Evolutionary conservation across 2,329 filamentous ascomycete genomes (phyloP).

Genomic region (Plenodomus biglobosus): DNA sequence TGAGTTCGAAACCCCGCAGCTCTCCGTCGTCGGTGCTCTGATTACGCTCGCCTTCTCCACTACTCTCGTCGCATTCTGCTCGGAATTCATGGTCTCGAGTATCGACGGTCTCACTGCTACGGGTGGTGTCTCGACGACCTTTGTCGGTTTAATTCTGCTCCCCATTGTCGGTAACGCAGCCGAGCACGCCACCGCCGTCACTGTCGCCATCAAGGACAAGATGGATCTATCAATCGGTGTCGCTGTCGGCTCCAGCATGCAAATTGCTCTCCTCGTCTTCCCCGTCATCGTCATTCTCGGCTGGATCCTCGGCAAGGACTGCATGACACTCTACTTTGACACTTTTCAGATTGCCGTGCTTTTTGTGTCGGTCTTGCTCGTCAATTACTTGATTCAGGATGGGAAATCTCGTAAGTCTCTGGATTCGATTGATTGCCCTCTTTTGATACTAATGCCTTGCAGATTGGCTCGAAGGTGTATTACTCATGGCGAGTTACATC

Average conservation of each 20-base stretch:
- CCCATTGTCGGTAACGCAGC: conserved; percentile 68
- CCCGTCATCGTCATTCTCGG: conserved; percentile 63
- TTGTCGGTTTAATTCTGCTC: conserved; percentile 64
- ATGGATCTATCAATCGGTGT: conserved; percentile 70
- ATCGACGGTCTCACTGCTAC: conserved; percentile 58
- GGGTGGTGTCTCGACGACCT: conserved; percentile 57
- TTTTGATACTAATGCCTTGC: conserved; percentile 21
- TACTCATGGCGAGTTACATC: conserved; percentile 62
- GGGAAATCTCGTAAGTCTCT: conserved; percentile 53
- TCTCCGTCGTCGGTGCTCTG: conserved; percentile 72
- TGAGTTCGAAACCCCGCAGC: conserved; percentile 73
- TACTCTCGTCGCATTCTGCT: conserved; percentile 76
- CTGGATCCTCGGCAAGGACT: conserved; percentile 60
- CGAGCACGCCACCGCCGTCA: conserved; percentile 66
- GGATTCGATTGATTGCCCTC: neutral
- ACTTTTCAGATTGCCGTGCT: conserved; percentile 77
- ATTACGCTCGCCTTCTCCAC: conserved; percentile 72
- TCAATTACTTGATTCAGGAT: conserved; percentile 65
- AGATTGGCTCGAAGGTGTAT: conserved; percentile 62
- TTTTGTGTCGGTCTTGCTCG: conserved; percentile 58
- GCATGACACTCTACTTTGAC: conserved; percentile 80
- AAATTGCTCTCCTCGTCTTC: conserved; percentile 64
- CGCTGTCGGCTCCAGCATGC: conserved; percentile 65
- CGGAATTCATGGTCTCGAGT: conserved; percentile 64
- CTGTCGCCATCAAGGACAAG: conserved; percentile 65